Evolutionary conservation across 2,329 filamentous ascomycete species (phyloP).

Genomic region (Whalleya microplaca): DNA sequence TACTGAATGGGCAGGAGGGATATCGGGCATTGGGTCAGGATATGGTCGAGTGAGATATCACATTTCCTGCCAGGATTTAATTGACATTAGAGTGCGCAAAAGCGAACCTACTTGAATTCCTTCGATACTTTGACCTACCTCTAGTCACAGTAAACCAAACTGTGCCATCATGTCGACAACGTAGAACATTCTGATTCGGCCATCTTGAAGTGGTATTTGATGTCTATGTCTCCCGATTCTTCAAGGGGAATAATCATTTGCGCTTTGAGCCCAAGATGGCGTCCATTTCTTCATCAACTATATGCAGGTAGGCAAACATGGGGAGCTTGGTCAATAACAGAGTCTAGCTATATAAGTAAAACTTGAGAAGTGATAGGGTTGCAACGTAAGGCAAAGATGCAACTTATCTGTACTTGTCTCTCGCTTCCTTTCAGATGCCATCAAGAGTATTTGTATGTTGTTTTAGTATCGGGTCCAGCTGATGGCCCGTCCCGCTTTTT

Average conservation of each 20-base stretch:
- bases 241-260: neutral
- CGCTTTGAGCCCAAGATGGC: neutral
- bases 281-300: neutral
- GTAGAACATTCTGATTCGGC: neutral
- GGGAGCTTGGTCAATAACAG: neutral
- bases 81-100: slow-evolving; percentile 20
- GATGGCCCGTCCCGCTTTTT: neutral
- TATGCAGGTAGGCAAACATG: slow-evolving; percentile 11
- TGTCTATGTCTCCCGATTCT: neutral
- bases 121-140: neutral
- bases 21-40: slow-evolving; percentile 7
- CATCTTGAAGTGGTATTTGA: neutral
- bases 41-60: slow-evolving; percentile 11
- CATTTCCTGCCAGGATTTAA: slow-evolving; percentile 23
- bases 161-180: neutral
- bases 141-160: neutral
- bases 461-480: neutral
- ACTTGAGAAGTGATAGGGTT: neutral
- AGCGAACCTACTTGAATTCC: slow-evolving; percentile 4
- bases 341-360: neutral
- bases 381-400: neutral
- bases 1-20: slow-evolving; percentile 3
- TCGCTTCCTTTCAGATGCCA: neutral
- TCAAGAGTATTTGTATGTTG: neutral
- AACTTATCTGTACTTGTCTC: neutral